A percentile compares a stretch with the other conserved stretches of the same genome.
phyloP scores from a whole-genome alignment of 2,329 filamentous ascomycete genomes.

The Cadophora sp. region DNA sequence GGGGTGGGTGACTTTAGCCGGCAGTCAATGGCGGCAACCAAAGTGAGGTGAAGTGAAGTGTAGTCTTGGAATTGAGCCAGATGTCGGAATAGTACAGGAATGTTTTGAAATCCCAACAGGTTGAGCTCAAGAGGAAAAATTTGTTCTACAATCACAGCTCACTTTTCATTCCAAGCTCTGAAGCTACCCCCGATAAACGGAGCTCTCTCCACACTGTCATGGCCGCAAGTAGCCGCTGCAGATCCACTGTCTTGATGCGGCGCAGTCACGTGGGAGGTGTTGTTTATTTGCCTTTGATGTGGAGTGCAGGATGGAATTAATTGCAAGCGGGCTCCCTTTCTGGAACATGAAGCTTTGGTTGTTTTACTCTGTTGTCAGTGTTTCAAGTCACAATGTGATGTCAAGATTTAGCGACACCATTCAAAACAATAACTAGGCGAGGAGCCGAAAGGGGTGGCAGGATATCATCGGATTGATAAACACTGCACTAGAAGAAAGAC shows the following conservation, averaged over 20 bases:
- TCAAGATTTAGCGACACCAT: neutral
- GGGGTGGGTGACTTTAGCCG: constrained; percentile 17
- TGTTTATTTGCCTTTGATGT: too few species aligned
- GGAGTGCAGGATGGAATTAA: too few species aligned
- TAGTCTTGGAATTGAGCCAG: neutral
- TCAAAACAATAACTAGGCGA: neutral
- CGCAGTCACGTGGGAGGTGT: neutral
- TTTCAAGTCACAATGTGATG: neutral
- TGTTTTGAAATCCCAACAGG: neutral
- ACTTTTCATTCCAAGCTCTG: constrained; percentile 9
- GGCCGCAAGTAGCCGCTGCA: neutral
- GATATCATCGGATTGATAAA: neutral
- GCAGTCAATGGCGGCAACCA: constrained; percentile 12
- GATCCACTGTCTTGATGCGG: neutral
- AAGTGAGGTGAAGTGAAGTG: neutral
- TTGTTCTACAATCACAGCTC: neutral
- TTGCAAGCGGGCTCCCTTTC: too few species aligned
- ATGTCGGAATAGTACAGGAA: neutral
- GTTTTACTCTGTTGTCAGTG: neutral
- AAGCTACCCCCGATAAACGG: constrained; percentile 20
- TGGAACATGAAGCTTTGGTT: neutral
- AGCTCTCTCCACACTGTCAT: constrained; percentile 8
- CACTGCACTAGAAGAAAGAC: neutral
- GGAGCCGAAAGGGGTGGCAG: neutral
- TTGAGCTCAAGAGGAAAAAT: neutral